A percentile compares a stretch with the other conserved stretches of the same genome.
These are phyloP conservation scores for Cylindrotheca closterium DNA, from an alignment of 108 stramenopile genomes.

Conservation along the genomic window DNA sequence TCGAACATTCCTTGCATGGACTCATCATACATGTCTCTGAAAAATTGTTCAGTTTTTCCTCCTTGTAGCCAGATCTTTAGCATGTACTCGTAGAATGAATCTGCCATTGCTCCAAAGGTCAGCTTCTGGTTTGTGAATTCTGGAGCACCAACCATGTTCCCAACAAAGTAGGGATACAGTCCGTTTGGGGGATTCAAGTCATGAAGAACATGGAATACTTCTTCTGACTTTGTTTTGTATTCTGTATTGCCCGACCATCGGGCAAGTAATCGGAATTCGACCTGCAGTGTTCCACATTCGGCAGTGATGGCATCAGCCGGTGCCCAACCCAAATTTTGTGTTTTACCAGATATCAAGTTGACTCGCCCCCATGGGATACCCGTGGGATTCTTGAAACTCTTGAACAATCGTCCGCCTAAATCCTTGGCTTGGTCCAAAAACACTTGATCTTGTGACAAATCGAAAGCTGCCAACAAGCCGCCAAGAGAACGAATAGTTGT, in stretches of 20 bases:
- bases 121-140: constrained; percentile 52
- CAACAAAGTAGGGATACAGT: constrained; percentile 42
- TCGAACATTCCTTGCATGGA: constrained; percentile 86
- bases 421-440: constrained; percentile 81
- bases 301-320: constrained; percentile 52
- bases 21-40: constrained; percentile 87
- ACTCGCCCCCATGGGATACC: constrained; percentile 69
- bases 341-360: constrained; percentile 42
- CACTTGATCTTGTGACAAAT: constrained; percentile 60
- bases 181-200: constrained; percentile 56
- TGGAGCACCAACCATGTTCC: constrained; percentile 32
- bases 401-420: constrained; percentile 60
- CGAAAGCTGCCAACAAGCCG: constrained; percentile 92
- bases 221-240: constrained; percentile 71
- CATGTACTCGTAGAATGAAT: constrained; percentile 94
- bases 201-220: constrained; percentile 65
- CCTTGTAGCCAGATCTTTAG: constrained; percentile 94
- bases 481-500: constrained; percentile 97
- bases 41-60: constrained; percentile 67
- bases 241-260: constrained; percentile 54
- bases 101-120: constrained; percentile 77
- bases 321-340: constrained; percentile 54
- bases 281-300: constrained; percentile 86
- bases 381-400: constrained; percentile 58
- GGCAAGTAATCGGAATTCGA: constrained; percentile 90